A percentile compares a stretch with the other conserved stretches of the same genome.
phyloP scores from a whole-genome alignment of 1,284 basidiomycete species.

The Xerocomus nothofagi region DNA sequence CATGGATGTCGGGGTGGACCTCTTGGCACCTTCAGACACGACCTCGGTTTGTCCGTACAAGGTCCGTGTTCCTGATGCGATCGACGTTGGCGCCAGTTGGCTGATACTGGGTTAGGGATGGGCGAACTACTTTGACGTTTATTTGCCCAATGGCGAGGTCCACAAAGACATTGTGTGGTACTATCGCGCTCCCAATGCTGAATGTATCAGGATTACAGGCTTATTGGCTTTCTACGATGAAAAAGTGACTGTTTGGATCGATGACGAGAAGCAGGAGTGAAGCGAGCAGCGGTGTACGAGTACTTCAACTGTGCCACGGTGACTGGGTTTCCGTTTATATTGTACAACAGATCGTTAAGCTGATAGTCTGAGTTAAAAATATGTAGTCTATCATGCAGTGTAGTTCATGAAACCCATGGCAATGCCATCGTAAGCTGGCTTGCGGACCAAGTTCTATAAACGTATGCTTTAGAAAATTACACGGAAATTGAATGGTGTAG shows the following conservation, averaged over 20 bases:
- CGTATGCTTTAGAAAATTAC: not conserved
- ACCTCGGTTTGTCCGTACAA: conserved; percentile 64
- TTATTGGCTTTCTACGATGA: conserved; percentile 64
- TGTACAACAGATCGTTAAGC: conserved; percentile 11
- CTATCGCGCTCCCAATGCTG: conserved; percentile 53
- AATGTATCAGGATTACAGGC: conserved; percentile 53
- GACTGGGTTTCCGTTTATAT: no score
- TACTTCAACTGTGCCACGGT: not conserved
- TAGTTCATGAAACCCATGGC: conserved; percentile 4
- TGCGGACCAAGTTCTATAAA: conserved; percentile 14
- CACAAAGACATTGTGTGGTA: conserved; percentile 60
- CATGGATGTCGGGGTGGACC: conserved; percentile 52
- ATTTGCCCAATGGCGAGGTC: conserved; percentile 44
- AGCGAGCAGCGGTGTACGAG: not conserved
- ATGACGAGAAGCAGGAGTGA: conserved; percentile 49
- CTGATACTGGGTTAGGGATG: conserved; percentile 45
- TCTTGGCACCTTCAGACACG: conserved; percentile 48
- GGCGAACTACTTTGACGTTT: conserved; percentile 58
- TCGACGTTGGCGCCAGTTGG: not conserved
- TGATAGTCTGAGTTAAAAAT: not conserved
- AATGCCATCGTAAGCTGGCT: conserved; percentile 18
- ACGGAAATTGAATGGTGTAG: not conserved
- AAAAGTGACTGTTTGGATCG: conserved; percentile 65
- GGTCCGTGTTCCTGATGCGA: conserved; percentile 34
- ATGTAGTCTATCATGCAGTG: not conserved